Evolutionary conservation across 2,329 filamentous ascomycete genomes (phyloP).

Genomic region (Zelopaecilomyces penicillatus): DNA sequence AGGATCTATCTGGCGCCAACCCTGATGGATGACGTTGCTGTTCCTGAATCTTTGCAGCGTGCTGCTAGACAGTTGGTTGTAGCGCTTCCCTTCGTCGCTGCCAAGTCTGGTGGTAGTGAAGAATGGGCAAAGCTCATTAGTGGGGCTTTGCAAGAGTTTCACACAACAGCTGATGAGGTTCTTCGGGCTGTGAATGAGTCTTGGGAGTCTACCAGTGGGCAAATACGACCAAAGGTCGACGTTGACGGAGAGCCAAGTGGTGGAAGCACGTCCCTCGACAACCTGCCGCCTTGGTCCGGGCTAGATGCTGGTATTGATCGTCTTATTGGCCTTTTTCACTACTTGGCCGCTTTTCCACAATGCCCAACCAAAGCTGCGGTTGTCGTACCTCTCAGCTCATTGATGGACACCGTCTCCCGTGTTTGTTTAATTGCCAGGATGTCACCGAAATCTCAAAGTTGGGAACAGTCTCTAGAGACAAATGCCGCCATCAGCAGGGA

Average conservation of each 20-base stretch:
- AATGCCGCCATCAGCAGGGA: conserved; percentile 69
- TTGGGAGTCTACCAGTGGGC: conserved; percentile 61
- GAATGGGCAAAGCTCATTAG: conserved; percentile 69
- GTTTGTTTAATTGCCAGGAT: conserved; percentile 57
- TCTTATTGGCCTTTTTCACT: conserved; percentile 54
- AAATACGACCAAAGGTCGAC: conserved; percentile 33
- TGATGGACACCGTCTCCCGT: conserved; percentile 62
- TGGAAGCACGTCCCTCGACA: conserved; percentile 35
- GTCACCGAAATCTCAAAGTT: conserved; percentile 37
- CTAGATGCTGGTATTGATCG: conserved; percentile 66
- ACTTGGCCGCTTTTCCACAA: conserved; percentile 55
- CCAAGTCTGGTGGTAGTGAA: conserved; percentile 66
- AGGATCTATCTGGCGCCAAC: conserved; percentile 57
- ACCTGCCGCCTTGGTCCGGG: conserved; percentile 64
- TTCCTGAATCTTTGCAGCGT: conserved; percentile 44
- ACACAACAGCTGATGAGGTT: conserved; percentile 65
- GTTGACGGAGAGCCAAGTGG: conserved; percentile 39
- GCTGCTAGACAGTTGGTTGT: conserved; percentile 59
- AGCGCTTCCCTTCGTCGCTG: conserved; percentile 68
- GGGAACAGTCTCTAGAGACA: conserved; percentile 47
- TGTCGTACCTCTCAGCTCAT: conserved; percentile 54
- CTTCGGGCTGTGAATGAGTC: conserved; percentile 74
- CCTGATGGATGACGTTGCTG: conserved; percentile 37
- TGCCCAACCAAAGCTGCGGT: conserved; percentile 58
- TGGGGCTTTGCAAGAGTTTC: conserved; percentile 53